phyloP scores from a whole-genome alignment of 164 flowering plant genomes.

The Echeveria elegans region DNA sequence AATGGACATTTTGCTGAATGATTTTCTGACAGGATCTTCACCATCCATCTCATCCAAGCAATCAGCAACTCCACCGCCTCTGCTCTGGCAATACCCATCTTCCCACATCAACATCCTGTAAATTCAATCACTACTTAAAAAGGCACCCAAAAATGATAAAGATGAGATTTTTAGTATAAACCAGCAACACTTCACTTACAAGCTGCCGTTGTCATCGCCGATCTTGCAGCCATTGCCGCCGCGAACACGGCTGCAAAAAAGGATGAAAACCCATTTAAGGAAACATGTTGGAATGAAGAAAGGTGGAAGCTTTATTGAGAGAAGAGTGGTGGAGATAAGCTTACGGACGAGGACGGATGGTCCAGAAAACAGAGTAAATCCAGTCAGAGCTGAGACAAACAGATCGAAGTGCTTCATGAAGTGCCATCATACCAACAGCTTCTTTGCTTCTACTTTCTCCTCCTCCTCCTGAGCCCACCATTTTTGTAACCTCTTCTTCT shows the following conservation, averaged over 20 bases:
- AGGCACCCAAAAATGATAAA: background rate
- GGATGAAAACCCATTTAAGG: constrained; percentile 17
- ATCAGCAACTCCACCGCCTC: constrained; percentile 54
- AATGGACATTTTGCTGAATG: constrained; percentile 99
- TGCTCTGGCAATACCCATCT: constrained; percentile 94
- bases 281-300: constrained; percentile 14
- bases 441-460: constrained; percentile 83
- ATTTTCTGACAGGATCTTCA: constrained; percentile 61
- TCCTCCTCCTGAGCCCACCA: constrained; percentile 81
- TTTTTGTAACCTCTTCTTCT: constrained; percentile 25
- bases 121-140: background rate
- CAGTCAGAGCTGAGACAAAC: constrained; percentile 93
- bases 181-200: constrained; percentile 40
- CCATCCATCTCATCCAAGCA: constrained; percentile 39
- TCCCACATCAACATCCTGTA: constrained; percentile 99
- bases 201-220: constrained; percentile 79
- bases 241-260: constrained; percentile 62
- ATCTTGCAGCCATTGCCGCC: constrained; percentile 97
- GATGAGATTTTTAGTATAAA: constrained; percentile 1
- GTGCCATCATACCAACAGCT: constrained; percentile 99
- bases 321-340: background rate
- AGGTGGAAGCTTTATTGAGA: background rate
- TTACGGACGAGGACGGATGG: constrained; percentile 89
- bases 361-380: constrained; percentile 98
- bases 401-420: constrained; percentile 92